phyloP scores from a whole-genome alignment of 257 asterid genomes.

The Ligustrum vulgare region DNA sequence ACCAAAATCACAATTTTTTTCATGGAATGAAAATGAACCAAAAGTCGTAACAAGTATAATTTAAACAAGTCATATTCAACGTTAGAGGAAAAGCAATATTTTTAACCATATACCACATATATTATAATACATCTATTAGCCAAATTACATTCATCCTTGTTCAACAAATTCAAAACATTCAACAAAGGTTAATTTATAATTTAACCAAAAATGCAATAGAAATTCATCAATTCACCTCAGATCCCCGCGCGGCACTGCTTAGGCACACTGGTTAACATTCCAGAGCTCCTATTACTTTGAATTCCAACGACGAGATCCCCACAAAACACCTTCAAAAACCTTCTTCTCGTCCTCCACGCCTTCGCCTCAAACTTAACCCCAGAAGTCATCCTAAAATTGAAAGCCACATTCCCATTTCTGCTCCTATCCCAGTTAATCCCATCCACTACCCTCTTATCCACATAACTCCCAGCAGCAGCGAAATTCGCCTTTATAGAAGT shows the following conservation, averaged over 20 bases:
- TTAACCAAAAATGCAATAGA: conserved; percentile 9
- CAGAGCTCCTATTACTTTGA: conserved; percentile 38
- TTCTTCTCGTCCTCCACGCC: conserved; percentile 73
- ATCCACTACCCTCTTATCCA: conserved; percentile 40
- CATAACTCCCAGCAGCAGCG: conserved; percentile 54
- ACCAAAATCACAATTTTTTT: not conserved
- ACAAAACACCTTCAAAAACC: conserved; percentile 70
- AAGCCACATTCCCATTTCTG: conserved; percentile 37
- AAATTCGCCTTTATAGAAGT: conserved; percentile 56
- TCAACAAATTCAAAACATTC: not conserved
- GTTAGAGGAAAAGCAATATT: not conserved
- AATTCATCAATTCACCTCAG: conserved; percentile 40
- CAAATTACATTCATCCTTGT: conserved; percentile 7
- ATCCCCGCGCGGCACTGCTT: conserved; percentile 72
- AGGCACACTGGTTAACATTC: conserved; percentile 56
- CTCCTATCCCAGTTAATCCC: conserved; percentile 50
- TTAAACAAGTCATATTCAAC: not conserved
- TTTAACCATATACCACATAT: not conserved
- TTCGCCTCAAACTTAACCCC: conserved; percentile 69
- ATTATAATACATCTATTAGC: not conserved
- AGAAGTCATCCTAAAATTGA: conserved; percentile 64
- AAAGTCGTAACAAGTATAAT: not conserved
- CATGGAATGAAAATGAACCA: not conserved
- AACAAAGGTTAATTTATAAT: not conserved
- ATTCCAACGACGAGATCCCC: conserved; percentile 55